A percentile compares a stretch with the other conserved stretches of the same genome.
Conservation (phyloP, 352 stramenopile genomes). For the Pythium coloratum region DNA sequence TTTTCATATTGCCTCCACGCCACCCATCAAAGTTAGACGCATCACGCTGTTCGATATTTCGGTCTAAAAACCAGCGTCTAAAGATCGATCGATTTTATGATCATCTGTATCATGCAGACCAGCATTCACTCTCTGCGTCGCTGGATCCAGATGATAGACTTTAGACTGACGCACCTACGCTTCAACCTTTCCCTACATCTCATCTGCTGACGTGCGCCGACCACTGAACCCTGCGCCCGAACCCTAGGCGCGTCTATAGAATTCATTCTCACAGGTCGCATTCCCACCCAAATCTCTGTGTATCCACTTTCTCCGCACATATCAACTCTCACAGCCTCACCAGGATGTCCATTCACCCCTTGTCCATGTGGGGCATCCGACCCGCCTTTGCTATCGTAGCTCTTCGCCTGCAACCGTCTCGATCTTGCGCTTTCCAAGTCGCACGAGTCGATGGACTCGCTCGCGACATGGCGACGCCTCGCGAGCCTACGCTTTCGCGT, state of each 20-base stretch:
- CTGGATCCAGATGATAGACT: background rate
- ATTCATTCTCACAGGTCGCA: conserved; percentile 19
- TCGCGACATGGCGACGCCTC: background rate
- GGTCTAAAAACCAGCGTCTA: background rate
- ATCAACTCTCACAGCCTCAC: conserved; percentile 12
- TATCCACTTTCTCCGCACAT: conserved; percentile 14
- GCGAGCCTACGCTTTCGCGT: no score
- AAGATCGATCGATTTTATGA: background rate
- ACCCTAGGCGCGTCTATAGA: background rate
- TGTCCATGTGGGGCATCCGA: background rate
- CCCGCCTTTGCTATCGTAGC: conserved; percentile 9
- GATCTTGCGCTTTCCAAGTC: conserved; percentile 13
- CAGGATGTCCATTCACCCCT: conserved; percentile 6
- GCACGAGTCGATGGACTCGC: background rate
- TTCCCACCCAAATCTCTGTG: background rate
- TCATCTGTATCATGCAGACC: no score
- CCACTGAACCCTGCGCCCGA: conserved; percentile 14
- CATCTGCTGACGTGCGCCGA: conserved; percentile 15
- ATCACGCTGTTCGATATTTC: background rate
- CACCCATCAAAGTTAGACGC: background rate
- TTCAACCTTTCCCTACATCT: conserved; percentile 1
- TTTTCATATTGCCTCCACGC: background rate
- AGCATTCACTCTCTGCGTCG: background rate
- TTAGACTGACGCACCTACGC: conserved; percentile 3
- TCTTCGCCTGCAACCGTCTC: background rate